Base-by-base conservation (phyloP, 2,329 filamentous ascomycete species). In the Cladophialophora carrionii region DNA sequence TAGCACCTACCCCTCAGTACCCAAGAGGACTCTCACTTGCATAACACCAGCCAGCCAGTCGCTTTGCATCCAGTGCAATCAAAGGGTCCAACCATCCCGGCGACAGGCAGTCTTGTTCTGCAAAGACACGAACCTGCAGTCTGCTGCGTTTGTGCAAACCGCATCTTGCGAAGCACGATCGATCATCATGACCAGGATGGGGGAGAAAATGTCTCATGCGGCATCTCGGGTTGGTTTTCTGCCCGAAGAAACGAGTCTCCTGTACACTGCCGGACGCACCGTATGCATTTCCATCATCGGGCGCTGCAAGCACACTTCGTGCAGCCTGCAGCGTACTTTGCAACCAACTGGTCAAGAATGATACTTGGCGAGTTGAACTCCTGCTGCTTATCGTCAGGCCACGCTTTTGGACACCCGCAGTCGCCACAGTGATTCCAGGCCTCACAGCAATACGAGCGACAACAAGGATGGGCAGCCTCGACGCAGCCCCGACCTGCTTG, bases 381-480 rank as follows among this genome's bases (percentile, higher is more conserved):
- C 24, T 63, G 49, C 14, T 37, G 43, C 54, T 57, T 63, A 53
- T 63, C 48, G 24, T 63, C 61, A 53, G 54, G 53, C 29, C 31
- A 52, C 32, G 57, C 31, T 52, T 52, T 54, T 20, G 32, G 49
- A 61, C 49, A 57, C 41, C 31, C 60, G 51, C 41, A 41, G 51
- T 62, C 43, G 60, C 62, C 49, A 60, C 62, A 32, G 14, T n/a
- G 20, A 14, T 55, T 54, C 53, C 61, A 59, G 61, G 41, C 48
- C 46, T n/a, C 26, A 4, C 20, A 41, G 34, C 20, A 52, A 53
- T 60, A 60, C 57, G 57, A 60, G 57, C n/a, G 29, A 12, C 22
- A n/a, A n/a, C 26, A n/a, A 43, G 8, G 17, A 34, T 32, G 52
- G 52, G 52, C 52, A 54, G 17, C 31, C 26, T 46, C n/a, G 56